A percentile compares a stretch with the other conserved stretches of the same genome.
These are phyloP conservation scores for Penicillium brevicompactum DNA, from an alignment of 2,329 filamentous ascomycete genomes.

Conservation along the genomic window DNA sequence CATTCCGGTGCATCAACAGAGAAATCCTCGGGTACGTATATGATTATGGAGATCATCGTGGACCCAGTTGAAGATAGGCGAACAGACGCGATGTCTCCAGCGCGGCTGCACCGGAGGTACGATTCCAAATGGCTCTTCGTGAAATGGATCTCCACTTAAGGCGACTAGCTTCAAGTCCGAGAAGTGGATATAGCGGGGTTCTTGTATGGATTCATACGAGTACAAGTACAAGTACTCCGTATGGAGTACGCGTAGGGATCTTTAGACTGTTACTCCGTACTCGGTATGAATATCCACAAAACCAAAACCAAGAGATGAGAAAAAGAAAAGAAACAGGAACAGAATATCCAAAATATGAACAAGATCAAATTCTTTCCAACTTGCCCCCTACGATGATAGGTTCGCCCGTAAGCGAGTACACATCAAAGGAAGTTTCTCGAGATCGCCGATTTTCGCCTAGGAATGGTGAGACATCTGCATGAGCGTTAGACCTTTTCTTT, in stretches of 20 bases:
- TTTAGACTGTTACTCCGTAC: not conserved
- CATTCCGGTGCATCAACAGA: not conserved
- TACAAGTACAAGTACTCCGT: too few relatives aligned
- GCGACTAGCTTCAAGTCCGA: constrained; percentile 4
- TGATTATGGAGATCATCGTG: constrained; percentile 1
- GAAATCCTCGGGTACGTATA: not conserved
- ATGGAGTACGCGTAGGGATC: not conserved
- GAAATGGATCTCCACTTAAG: not conserved
- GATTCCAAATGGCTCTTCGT: constrained; percentile 5
- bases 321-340: not conserved
- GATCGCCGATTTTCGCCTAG: not conserved
- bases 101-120: constrained; percentile 6
- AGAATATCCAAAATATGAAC: not conserved
- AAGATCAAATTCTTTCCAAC: not conserved
- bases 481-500: not conserved
- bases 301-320: not conserved
- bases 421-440: not conserved
- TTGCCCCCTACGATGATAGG: not conserved
- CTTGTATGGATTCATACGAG: too few relatives aligned
- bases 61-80: constrained; percentile 5
- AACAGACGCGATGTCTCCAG: constrained; percentile 10
- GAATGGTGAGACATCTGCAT: constrained; percentile 5
- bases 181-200: constrained; percentile 2
- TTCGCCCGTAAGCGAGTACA: not conserved
- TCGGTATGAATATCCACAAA: too few relatives aligned